These are phyloP conservation scores for Moelleriella libera DNA, from an alignment of 2,329 filamentous ascomycete species.

Conservation along the genomic window DNA sequence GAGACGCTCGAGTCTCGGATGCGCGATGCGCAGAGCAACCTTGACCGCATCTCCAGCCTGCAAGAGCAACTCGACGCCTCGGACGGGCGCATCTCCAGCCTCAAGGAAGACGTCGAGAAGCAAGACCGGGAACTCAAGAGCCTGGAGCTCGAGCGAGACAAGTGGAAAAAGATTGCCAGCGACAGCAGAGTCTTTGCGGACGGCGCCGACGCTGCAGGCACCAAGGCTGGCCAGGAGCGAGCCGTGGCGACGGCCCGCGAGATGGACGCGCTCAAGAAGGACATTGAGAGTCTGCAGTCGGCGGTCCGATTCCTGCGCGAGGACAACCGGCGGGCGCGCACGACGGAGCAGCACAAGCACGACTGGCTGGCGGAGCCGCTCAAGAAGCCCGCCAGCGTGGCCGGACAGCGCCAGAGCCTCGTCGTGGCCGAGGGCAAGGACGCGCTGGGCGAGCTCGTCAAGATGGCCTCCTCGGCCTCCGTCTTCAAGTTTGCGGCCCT, in stretches of 20 bases:
- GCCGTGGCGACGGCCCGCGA: slow-evolving; percentile 58
- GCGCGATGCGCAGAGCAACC: slow-evolving; percentile 69
- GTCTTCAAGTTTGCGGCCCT: slow-evolving; percentile 45
- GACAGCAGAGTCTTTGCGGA: slow-evolving; percentile 43
- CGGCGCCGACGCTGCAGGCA: slow-evolving; percentile 31
- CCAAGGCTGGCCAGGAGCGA: slow-evolving; percentile 47
- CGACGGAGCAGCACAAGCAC: slow-evolving; percentile 38
- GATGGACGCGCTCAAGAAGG: slow-evolving; percentile 56
- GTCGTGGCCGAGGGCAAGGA: slow-evolving; percentile 49
- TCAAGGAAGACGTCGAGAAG: slow-evolving; percentile 51
- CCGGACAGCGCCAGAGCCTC: slow-evolving; percentile 33
- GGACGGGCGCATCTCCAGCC: slow-evolving; percentile 32
- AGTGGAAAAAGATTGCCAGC: slow-evolving; percentile 57
- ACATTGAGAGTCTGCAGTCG: slow-evolving; percentile 50
- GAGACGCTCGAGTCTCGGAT: slow-evolving; percentile 82
- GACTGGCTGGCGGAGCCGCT: slow-evolving; percentile 52
- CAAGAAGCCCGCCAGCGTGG: slow-evolving; percentile 24
- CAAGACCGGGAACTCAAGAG: slow-evolving; percentile 52
- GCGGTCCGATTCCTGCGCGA: slow-evolving; percentile 55
- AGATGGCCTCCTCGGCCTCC: slow-evolving; percentile 39
- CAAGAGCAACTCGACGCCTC: slow-evolving; percentile 44
- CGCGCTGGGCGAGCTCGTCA: slow-evolving; percentile 49
- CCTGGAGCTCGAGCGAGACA: slow-evolving; percentile 52
- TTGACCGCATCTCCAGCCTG: slow-evolving; percentile 51
- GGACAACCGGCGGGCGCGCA: slow-evolving; percentile 48